Evolutionary conservation across 352 stramenopile genomes (phyloP), one percentile per base, ranked within the genome.

Genomic region (Pythium monospermum): DNA sequence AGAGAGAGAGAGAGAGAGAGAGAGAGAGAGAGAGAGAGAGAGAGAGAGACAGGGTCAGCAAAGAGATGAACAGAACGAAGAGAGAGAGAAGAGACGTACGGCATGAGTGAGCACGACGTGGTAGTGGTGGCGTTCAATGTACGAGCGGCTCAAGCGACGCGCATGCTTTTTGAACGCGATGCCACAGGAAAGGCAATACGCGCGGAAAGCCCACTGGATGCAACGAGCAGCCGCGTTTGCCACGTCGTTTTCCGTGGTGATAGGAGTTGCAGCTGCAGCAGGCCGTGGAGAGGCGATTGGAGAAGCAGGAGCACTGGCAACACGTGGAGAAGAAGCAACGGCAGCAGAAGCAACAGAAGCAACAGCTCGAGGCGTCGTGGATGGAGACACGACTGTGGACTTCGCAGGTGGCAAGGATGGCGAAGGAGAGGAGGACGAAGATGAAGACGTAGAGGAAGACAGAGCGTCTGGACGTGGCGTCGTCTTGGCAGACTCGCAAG

Each of bases 61-160:
- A 32, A 2, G 22, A 48, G 35, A 11, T 15, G 28, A 10, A 49
- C 27, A 12, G 49, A n/a, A 13, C 18, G 28, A 28, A 46, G 23
- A 38, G 23, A 22, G 7, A 15, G 15, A 48, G 1, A 31, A 26
- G 3, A 32, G 48, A 50, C 69, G 16, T 75, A 89, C 80, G 53
- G 75, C 68, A 33, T 64, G 59, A 0, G 68, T 45, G 7, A 87
- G 47, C 8, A 70, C 57, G 25, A 86, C 26, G 5, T 64, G 52
- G 22, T 73, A 59, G 48, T 91, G 81, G 11, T 76, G 67, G 4
- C 61, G 68, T 39, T 85, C 73, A 38, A 90, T 78, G 50, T 87
- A 89, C 33, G 52, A 59, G 6, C 76, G 66, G 32, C 70, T 87
- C n/a, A 91, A 45, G 11, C 61, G 53, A 10, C 57, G 40, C 10